Evolutionary conservation across 2,329 filamentous ascomycete genomes (phyloP).

Genomic region (Colletotrichum truncatum): DNA sequence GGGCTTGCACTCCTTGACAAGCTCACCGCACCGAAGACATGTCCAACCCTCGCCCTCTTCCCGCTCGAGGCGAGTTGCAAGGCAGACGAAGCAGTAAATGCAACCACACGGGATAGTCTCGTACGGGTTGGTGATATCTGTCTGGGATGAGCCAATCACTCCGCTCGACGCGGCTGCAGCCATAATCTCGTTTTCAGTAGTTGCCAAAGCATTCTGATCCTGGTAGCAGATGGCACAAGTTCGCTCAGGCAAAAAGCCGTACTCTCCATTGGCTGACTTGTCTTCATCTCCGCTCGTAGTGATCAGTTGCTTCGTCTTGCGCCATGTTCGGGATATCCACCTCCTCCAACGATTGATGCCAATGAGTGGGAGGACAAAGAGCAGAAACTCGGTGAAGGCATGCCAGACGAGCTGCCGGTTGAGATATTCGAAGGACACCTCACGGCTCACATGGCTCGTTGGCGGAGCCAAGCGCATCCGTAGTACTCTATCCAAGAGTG

Average conservation of each 20-base stretch:
- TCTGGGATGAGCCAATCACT: constrained; percentile 86
- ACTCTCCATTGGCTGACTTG: constrained; percentile 73
- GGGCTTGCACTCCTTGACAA: constrained; percentile 85
- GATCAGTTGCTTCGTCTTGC: constrained; percentile 76
- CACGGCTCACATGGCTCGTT: constrained; percentile 84
- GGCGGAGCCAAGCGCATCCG: constrained; percentile 86
- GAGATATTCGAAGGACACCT: constrained; percentile 97
- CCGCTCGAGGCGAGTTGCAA: constrained; percentile 88
- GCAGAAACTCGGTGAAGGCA: constrained; percentile 98
- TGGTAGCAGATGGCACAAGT: constrained; percentile 98
- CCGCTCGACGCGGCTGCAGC: constrained; percentile 76
- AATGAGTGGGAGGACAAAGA: constrained; percentile 96
- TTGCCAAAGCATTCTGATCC: constrained; percentile 80
- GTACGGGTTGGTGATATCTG: constrained; percentile 96
- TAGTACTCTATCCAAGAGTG: constrained; percentile 85
- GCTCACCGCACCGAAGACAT: constrained; percentile 87
- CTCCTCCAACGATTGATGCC: constrained; percentile 93
- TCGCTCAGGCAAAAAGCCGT: constrained; percentile 86
- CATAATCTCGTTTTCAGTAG: constrained; percentile 80
- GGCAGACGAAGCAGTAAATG: constrained; percentile 94
- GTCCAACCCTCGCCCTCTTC: constrained; percentile 96
- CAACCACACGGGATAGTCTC: constrained; percentile 89
- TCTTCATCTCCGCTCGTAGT: constrained; percentile 56
- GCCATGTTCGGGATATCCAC: constrained; percentile 89
- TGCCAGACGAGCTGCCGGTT: constrained; percentile 99